A percentile compares a stretch with the other conserved stretches of the same genome.
Conservation (phyloP, 2,329 filamentous ascomycete genomes). For the Alternaria consortialis region DNA sequence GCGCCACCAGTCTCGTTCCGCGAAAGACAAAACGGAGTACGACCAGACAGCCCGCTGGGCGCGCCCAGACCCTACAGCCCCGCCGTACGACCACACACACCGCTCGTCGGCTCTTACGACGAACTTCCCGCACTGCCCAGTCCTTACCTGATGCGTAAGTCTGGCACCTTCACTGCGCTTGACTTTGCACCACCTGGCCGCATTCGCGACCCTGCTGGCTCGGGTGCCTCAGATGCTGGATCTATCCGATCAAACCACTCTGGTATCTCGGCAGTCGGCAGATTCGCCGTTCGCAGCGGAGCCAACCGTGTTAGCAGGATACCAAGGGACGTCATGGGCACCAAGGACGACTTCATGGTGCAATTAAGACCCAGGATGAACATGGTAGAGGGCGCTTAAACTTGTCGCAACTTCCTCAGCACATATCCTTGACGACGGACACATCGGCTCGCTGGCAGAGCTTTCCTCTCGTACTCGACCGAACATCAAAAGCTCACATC, state of each 20-base stretch:
- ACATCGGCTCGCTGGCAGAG: slow-evolving; percentile 47
- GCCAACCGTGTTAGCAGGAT: slow-evolving; percentile 88
- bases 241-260: slow-evolving; percentile 74
- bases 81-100: slow-evolving; percentile 76
- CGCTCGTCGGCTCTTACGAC: slow-evolving; percentile 83
- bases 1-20: slow-evolving; percentile 73
- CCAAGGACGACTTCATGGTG: slow-evolving; percentile 70
- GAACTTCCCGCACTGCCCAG: slow-evolving; percentile 86
- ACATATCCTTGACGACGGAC: slow-evolving; percentile 19
- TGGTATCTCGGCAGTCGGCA: slow-evolving; percentile 76
- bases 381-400: slow-evolving; percentile 51
- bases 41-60: slow-evolving; percentile 68
- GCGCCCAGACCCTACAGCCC: slow-evolving; percentile 74
- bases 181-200: slow-evolving; percentile 83
- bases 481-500: slow-evolving; percentile 35
- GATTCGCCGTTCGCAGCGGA: slow-evolving; percentile 76
- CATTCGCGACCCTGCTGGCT: slow-evolving; percentile 62
- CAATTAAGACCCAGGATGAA: slow-evolving; percentile 67
- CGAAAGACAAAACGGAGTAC: slow-evolving; percentile 73
- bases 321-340: slow-evolving; percentile 82
- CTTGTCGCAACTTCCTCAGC: slow-evolving; percentile 9
- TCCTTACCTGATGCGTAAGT: slow-evolving; percentile 81
- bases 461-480: slow-evolving; percentile 22
- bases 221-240: slow-evolving; percentile 55
- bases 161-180: slow-evolving; percentile 77